A percentile compares a stretch with the other conserved stretches of the same genome.
phyloP scores from a whole-genome alignment of 108 stramenopile genomes.

The Epithemia pelagica region DNA sequence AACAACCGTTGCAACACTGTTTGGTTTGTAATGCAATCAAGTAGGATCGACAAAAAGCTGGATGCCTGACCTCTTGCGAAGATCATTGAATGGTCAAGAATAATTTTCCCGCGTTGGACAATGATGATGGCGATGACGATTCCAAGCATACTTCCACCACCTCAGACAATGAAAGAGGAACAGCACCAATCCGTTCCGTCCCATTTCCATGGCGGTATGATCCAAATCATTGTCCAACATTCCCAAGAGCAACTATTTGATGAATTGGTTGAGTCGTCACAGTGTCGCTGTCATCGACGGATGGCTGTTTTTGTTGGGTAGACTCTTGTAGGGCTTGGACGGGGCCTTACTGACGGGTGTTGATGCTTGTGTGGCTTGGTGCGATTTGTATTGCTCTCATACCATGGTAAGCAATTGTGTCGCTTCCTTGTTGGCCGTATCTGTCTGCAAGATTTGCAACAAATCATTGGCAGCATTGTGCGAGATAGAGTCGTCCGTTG shows the following conservation, averaged over 20 bases:
- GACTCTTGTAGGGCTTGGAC: conserved; percentile 23
- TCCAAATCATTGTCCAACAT: conserved; percentile 45
- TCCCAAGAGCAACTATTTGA: conserved; percentile 39
- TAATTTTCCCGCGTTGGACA: too few relatives aligned
- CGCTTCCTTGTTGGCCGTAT: conserved; percentile 62
- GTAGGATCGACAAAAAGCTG: conserved; percentile 30
- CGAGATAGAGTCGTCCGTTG: conserved; percentile 31
- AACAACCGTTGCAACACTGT: too few relatives aligned
- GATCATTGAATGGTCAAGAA: conserved; percentile 26
- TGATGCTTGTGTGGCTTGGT: conserved; percentile 22
- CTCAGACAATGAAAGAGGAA: conserved; percentile 31
- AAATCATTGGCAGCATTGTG: conserved; percentile 71
- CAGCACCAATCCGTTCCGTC: conserved; percentile 52
- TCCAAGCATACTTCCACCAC: too few relatives aligned
- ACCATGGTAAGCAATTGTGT: conserved; percentile 43
- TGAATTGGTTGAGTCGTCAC: too few relatives aligned
- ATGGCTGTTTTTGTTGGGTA: conserved; percentile 15
- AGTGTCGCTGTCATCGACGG: conserved; percentile 14
- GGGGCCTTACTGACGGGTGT: conserved; percentile 37
- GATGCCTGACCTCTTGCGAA: conserved; percentile 29
- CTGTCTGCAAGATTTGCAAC: conserved; percentile 46
- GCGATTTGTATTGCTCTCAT: conserved; percentile 38
- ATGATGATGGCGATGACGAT: too few relatives aligned
- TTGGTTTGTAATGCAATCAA: conserved; percentile 34
- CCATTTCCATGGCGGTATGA: conserved; percentile 61